Base-by-base conservation (phyloP, 768 basidiomycete genomes). In the Suillus sp. region DNA sequence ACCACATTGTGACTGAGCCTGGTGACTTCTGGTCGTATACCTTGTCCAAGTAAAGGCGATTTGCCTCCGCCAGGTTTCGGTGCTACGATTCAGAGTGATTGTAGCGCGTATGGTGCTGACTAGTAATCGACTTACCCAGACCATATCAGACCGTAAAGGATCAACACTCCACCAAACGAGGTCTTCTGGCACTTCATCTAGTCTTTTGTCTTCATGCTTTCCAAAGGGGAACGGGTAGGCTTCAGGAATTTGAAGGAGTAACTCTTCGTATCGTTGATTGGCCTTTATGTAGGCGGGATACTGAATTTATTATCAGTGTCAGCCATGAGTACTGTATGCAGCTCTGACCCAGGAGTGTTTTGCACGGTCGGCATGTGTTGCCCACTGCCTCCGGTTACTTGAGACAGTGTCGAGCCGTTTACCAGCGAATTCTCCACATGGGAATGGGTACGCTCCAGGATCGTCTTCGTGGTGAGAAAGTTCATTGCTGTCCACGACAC, bases 1-100 rank as follows among this genome's bases (percentile, higher is more conserved):
- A 72, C 68, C 65, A 71, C 25, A 74, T 66, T 2, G 4, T 43
- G 7, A 66, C 68, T 13, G 68, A 74, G 1, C 70, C 72, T 8
- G 68, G 72, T 5, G 72, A 73, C 37, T 67, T 64, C 7, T 42
- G 60, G 16, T 35, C 25, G 50, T 68, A 70, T 3, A 50, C 4
- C 1, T 62, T 40, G 8, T 70, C 70, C 30, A 74, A 62, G 40
- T 65, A 60, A 6, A 62, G 60, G 13, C 48, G 45, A 11, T 67
- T 68, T 1, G 67, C 64, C 1, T 70, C 58, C 9, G 64, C 63
- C 45, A 74, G 25, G 0, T 50, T 20, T n/a, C 59, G 35, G 47
- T 73, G 64, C 71, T 70, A 54, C 9, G 3, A 27, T 7, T n/a
- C 16, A 35, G 20, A 48, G 47, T 51, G 42, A 13, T 47, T n/a